Evolutionary conservation across 2,329 filamentous ascomycete genomes (phyloP).

Genomic region (Colletotrichum orchidophilum): DNA sequence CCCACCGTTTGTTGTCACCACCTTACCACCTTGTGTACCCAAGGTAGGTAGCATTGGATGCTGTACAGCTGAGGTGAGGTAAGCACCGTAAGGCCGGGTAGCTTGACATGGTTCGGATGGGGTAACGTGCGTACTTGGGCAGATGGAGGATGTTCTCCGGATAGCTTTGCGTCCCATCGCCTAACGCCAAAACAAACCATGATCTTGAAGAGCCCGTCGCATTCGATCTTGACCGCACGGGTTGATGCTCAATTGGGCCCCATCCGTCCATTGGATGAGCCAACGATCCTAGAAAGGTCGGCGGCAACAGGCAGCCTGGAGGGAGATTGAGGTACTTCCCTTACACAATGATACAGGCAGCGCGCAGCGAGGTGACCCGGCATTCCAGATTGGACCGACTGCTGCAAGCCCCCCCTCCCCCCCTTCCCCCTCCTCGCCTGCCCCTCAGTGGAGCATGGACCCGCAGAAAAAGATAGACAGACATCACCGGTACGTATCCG

Average conservation of each 20-base stretch:
- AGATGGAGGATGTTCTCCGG: slow-evolving; percentile 1
- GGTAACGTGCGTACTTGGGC: neutral
- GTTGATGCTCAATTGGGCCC: neutral
- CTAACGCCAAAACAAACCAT: neutral
- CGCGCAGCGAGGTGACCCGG: no score
- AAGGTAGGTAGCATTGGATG: neutral
- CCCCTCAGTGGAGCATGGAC: neutral
- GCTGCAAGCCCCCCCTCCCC: neutral
- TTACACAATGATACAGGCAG: no score
- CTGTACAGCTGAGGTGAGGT: neutral
- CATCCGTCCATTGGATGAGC: neutral
- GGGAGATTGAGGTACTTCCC: neutral
- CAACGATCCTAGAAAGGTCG: no score
- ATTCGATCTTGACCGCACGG: neutral
- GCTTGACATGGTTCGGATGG: slow-evolving; percentile 8
- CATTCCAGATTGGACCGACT: neutral
- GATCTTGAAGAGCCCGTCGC: slow-evolving; percentile 9
- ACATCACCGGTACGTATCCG: neutral
- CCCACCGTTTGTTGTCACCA: neutral
- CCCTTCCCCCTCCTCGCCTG: neutral
- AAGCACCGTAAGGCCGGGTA: neutral
- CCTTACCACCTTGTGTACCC: neutral
- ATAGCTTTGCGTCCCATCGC: neutral
- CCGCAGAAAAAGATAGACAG: neutral
- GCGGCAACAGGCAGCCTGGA: no score